Conservation (phyloP, 495 filamentous ascomycete genomes). For the Aeminium ludgeri region DNA sequence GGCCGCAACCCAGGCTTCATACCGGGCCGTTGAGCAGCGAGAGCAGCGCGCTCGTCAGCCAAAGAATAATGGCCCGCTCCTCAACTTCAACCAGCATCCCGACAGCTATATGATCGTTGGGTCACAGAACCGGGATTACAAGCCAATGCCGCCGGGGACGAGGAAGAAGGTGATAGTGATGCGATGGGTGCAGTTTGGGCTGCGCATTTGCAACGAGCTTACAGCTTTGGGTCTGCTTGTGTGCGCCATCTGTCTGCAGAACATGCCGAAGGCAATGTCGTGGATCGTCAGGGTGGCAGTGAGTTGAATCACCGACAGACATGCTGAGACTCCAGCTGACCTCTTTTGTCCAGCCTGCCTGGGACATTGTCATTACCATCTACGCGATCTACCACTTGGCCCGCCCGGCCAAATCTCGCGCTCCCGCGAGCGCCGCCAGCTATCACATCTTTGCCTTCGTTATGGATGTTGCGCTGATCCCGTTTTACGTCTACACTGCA, state of each 20-base stretch:
- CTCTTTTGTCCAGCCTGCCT: conserved; percentile 37
- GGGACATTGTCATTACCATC: conserved; percentile 48
- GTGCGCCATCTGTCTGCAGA: conserved; percentile 54
- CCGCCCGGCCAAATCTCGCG: conserved; percentile 45
- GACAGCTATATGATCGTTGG: conserved; percentile 40
- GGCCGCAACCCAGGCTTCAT: conserved; percentile 58
- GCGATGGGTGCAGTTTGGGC: conserved; percentile 44
- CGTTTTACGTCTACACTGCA: conserved; percentile 60
- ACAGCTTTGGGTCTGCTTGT: conserved; percentile 53
- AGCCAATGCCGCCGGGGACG: conserved; percentile 51
- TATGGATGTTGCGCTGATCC: conserved; percentile 53
- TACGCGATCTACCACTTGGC: conserved; percentile 68
- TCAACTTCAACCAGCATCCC: conserved; percentile 66
- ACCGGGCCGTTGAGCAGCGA: conserved; percentile 18
- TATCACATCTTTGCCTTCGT: conserved; percentile 68
- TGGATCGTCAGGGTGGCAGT: conserved; percentile 71
- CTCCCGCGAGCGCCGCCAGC: conserved; percentile 60
- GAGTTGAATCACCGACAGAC: conserved; percentile 24
- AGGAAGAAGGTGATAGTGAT: conserved; percentile 51
- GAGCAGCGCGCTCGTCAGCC: conserved; percentile 26
- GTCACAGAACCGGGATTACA: conserved; percentile 31
- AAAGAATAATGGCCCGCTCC: conserved; percentile 55
- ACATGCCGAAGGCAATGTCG: conserved; percentile 39
- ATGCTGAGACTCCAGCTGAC: background rate
- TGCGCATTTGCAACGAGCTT: conserved; percentile 48